These are phyloP conservation scores for Heritiera fomes DNA, from an alignment of 345 rosid genomes.

Conservation along the genomic window DNA sequence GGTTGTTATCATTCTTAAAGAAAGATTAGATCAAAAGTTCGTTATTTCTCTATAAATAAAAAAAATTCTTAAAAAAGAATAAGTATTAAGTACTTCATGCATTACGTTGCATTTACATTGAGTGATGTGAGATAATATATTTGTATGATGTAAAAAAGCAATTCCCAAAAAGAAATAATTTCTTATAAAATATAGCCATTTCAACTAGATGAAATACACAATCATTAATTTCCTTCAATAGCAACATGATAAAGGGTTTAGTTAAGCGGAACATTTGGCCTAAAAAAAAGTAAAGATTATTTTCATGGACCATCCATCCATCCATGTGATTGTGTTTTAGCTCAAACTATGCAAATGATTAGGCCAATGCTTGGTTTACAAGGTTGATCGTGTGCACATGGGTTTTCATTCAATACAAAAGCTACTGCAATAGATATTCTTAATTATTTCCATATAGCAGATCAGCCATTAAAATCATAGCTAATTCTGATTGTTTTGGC, in stretches of 20 bases:
- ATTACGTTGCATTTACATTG: neutral
- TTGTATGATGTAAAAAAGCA: neutral
- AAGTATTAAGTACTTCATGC: neutral
- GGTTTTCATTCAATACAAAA: neutral
- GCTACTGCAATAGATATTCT: neutral
- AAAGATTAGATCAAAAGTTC: too few relatives aligned
- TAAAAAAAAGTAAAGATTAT: neutral
- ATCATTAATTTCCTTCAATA: constrained; percentile 3
- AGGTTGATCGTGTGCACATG: constrained; percentile 6
- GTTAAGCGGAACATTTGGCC: neutral
- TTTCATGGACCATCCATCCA: neutral
- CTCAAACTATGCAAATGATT: constrained; percentile 3
- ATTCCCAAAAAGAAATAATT: neutral
- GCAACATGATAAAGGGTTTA: neutral
- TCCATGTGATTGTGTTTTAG: constrained; percentile 13
- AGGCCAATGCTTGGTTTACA: neutral
- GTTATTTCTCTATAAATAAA: too few relatives aligned
- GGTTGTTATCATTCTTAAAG: too few relatives aligned
- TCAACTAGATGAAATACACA: neutral
- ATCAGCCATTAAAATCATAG: neutral
- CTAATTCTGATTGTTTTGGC: neutral
- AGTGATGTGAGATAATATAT: neutral
- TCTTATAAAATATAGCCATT: neutral
- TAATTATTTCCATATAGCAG: neutral
- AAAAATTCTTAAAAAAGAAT: neutral